Base-by-base conservation (phyloP, 129 eudicot genomes). In the carrot (Daucus carota) region DNA sequence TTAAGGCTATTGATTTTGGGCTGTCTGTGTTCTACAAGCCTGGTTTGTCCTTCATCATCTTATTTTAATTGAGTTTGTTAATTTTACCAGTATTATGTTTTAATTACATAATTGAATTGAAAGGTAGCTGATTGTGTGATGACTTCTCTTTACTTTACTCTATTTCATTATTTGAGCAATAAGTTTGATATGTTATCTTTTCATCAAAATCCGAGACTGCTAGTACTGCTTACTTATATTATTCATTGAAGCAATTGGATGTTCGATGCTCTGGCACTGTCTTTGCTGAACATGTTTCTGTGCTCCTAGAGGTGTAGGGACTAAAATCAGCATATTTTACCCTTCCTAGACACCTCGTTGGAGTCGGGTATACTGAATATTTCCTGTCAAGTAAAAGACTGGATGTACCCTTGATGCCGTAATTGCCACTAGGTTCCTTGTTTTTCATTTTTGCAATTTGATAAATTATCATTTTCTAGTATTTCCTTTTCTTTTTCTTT, bases 1-100 rank as follows among this genome's bases (percentile, higher is more conserved):
- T 85, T 73, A 85, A 85, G 82, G 89, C 89, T 34, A 85, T 86
- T 2, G 89, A 85, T 85, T 85, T 85, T 34, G 89, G 89, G 20
- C 45, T 85, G 44, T 85, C 89, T 73, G 84, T 85, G 40, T 85
- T 85, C 76, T 85, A 82, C 54, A 85, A 82, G 81, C 89, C 89
- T 41, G 89, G 89, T 85, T 67, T 9, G 83, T 59, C 29, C 48
- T 26, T 41, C 40, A 31, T 44, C 17, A 2, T 2, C 17, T 31
- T n/a, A 32, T 17, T 33, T 67, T 66, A 1, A 29, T 66, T 66
- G 22, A 34, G 16, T 26, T 63, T 63, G 20, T 24, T 63, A 26
- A 8, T 9, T 29, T 69, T 54, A 1, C 29, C 24, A 9, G 12
- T 7, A 4, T 26, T 69, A 4, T 38, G 72, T 31, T 34, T 14